Conservation (phyloP, 2,329 filamentous ascomycete species). For the Fusarium sp. region DNA sequence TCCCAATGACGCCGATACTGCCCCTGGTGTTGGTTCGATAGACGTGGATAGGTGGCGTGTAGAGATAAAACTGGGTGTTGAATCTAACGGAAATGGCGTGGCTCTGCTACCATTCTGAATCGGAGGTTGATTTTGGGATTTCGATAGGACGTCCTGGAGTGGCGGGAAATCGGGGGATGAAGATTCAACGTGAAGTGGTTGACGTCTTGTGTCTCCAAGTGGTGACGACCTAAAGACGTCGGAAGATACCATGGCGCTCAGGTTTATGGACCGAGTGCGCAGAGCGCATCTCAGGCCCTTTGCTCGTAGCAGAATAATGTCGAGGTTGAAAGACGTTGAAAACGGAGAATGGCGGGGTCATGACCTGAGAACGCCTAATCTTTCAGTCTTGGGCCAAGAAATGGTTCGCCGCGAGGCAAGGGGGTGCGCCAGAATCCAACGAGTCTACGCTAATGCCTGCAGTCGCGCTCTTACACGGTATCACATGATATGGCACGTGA, state of each 20-base stretch:
- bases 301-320: slow-evolving; percentile 51
- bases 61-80: slow-evolving; percentile 58
- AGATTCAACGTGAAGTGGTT: slow-evolving; percentile 55
- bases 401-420: slow-evolving; percentile 31
- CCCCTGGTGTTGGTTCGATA: slow-evolving; percentile 47
- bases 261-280: slow-evolving; percentile 57
- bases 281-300: slow-evolving; percentile 61
- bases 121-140: slow-evolving; percentile 51
- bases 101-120: slow-evolving; percentile 57
- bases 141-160: slow-evolving; percentile 63
- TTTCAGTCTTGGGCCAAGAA: slow-evolving; percentile 24
- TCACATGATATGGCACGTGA: slow-evolving; percentile 50
- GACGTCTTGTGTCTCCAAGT: slow-evolving; percentile 52
- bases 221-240: slow-evolving; percentile 53
- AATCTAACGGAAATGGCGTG: slow-evolving; percentile 56
- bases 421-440: slow-evolving; percentile 21
- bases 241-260: slow-evolving; percentile 54
- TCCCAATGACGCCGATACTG: background rate
- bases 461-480: slow-evolving; percentile 45
- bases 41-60: slow-evolving; percentile 57
- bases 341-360: slow-evolving; percentile 33
- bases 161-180: slow-evolving; percentile 72
- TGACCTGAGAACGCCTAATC: slow-evolving; percentile 26
- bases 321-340: slow-evolving; percentile 19
- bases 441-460: slow-evolving; percentile 24